Conservation (phyloP, 805 yeast species). For the Deakozyma indianensis region DNA sequence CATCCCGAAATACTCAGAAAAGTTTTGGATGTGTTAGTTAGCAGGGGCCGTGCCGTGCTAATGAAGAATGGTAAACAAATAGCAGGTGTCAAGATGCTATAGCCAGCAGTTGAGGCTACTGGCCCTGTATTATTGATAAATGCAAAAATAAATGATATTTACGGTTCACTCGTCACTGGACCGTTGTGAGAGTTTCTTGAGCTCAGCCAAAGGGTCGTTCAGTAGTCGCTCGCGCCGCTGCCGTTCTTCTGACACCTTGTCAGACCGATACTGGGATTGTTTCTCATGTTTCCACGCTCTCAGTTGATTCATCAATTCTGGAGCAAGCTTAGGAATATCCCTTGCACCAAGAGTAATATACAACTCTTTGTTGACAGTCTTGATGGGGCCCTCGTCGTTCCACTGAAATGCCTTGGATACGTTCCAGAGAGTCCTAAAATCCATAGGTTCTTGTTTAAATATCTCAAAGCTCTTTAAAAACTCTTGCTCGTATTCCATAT, state of each 20-base stretch:
- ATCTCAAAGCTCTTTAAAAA: background rate
- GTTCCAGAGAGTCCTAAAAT: background rate
- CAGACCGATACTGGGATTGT: background rate
- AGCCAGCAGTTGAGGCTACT: too few relatives aligned
- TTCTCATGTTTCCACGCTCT: background rate
- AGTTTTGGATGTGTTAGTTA: background rate
- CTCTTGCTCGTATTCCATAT: background rate
- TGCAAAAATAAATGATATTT: too few relatives aligned
- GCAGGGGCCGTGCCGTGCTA: background rate
- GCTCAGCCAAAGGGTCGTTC: background rate
- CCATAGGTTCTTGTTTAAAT: background rate
- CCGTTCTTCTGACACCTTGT: background rate
- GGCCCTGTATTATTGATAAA: too few relatives aligned
- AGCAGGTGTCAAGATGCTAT: conserved; percentile 1
- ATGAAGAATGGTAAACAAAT: background rate
- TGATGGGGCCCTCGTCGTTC: background rate
- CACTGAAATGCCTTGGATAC: background rate
- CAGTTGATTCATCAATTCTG: background rate
- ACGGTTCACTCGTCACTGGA: too few relatives aligned
- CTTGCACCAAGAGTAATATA: background rate
- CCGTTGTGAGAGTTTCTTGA: too few relatives aligned
- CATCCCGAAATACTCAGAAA: background rate
- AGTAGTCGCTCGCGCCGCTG: background rate
- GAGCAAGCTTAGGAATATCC: background rate
- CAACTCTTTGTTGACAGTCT: background rate